These are phyloP conservation scores for Xylaria sp. DNA, from an alignment of 2,329 filamentous ascomycete species.

Conservation along the genomic window DNA sequence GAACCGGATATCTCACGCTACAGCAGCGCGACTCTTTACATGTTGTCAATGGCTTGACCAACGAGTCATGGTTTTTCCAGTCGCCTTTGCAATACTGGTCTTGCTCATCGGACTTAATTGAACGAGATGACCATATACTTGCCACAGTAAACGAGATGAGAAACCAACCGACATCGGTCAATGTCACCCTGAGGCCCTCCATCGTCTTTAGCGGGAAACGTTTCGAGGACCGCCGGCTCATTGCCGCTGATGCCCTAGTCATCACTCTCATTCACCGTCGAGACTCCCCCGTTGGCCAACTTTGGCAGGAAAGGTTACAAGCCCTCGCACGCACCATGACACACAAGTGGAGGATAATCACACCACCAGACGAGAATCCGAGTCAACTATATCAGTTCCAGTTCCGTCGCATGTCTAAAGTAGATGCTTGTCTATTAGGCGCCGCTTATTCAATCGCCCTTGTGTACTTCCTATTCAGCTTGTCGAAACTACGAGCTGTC, in stretches of 20 bases:
- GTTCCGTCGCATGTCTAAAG: constrained; percentile 65
- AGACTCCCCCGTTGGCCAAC: constrained; percentile 56
- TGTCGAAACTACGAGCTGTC: constrained; percentile 66
- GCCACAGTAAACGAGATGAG: constrained; percentile 63
- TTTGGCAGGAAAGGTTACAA: constrained; percentile 59
- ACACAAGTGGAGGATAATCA: constrained; percentile 61
- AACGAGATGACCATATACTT: constrained; percentile 58
- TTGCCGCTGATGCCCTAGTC: constrained; percentile 71
- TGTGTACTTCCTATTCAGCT: constrained; percentile 59
- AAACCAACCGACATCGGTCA: constrained; percentile 59
- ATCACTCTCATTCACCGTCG: constrained; percentile 68
- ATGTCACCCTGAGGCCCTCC: constrained; percentile 69
- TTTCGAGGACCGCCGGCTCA: constrained; percentile 61
- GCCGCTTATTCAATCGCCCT: constrained; percentile 60
- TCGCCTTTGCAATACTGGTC: constrained; percentile 81
- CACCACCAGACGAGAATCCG: constrained; percentile 45
- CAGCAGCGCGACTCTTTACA: constrained; percentile 51
- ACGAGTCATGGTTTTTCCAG: constrained; percentile 70
- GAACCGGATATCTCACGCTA: constrained; percentile 36
- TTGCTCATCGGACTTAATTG: constrained; percentile 55
- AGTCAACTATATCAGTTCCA: constrained; percentile 72
- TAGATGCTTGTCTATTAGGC: constrained; percentile 59
- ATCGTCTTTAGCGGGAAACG: constrained; percentile 79
- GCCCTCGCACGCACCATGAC: constrained; percentile 45
- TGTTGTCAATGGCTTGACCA: constrained; percentile 54